A percentile compares a stretch with the other conserved stretches of the same genome.
These are phyloP conservation scores for Saxophila tyrrhenica DNA, from an alignment of 495 filamentous ascomycete species.

Conservation along the genomic window DNA sequence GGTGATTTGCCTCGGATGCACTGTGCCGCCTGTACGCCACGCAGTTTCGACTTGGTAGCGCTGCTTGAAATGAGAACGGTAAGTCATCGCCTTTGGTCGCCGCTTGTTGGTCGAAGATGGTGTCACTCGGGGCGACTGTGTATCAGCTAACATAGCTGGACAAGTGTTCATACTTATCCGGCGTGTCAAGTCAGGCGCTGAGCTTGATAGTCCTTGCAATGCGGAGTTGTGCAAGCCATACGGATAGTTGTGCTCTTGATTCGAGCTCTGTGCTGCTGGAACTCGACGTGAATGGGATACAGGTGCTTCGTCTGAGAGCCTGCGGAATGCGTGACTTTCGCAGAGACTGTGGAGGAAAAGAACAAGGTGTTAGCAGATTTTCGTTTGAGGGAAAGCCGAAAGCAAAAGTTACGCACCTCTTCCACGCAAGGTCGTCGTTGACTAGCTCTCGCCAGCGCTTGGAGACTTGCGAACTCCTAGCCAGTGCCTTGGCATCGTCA, in stretches of 20 bases:
- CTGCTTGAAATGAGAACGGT: constrained; percentile 95
- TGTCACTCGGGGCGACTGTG: constrained; percentile 4
- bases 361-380: no score
- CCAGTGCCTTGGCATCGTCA: constrained; percentile 86
- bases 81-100: constrained; percentile 47
- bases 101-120: constrained; percentile 12
- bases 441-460: constrained; percentile 83
- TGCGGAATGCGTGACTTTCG: constrained; percentile 79
- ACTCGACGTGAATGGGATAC: constrained; percentile 25
- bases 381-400: no score
- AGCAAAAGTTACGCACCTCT: no score
- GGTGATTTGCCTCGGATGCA: constrained; percentile 70
- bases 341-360: no score
- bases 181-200: constrained; percentile 20
- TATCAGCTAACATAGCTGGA: constrained; percentile 4
- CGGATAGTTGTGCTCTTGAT: neutral
- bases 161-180: constrained; percentile 14
- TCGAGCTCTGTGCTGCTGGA: neutral
- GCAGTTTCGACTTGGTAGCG: constrained; percentile 93
- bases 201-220: constrained; percentile 19
- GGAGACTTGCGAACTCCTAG: constrained; percentile 86
- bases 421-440: constrained; percentile 96
- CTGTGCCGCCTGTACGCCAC: constrained; percentile 79
- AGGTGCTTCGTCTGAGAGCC: constrained; percentile 58
- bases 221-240: constrained; percentile 10